Evolutionary conservation across 1,139 yeast genomes (phyloP).

Genomic region (Taiozyma onychis): DNA sequence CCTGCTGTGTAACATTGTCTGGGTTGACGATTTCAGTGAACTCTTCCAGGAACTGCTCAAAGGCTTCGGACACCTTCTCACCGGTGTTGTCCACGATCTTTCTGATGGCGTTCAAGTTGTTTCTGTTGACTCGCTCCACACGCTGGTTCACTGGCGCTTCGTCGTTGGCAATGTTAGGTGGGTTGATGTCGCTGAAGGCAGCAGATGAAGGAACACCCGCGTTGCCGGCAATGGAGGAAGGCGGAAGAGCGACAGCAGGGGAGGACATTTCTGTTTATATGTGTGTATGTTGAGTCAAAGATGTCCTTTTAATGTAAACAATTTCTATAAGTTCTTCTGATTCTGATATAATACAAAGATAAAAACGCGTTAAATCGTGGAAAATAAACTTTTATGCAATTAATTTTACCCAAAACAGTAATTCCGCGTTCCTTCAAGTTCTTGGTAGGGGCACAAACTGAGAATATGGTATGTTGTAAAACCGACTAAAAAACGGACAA

Average conservation of each 20-base stretch:
- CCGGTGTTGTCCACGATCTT: constrained; percentile 90
- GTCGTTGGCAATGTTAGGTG: constrained; percentile 5
- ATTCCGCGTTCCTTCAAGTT: neutral
- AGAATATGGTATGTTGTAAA: no score
- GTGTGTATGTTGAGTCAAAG: neutral
- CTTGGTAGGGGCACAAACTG: no score
- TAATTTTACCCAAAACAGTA: neutral
- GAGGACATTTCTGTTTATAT: constrained; percentile 12
- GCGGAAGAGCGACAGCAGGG: constrained; percentile 18
- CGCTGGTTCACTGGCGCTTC: constrained; percentile 2
- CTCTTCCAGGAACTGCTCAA: constrained; percentile 77
- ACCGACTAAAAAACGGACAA: neutral
- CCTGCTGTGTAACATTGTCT: constrained; percentile 26
- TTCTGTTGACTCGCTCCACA: constrained; percentile 20
- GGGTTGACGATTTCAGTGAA: constrained; percentile 33
- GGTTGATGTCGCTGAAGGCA: constrained; percentile 17
- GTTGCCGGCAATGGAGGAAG: constrained; percentile 16
- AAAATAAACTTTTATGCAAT: neutral
- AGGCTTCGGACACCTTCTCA: constrained; percentile 87
- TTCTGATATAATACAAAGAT: neutral
- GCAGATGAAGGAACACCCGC: constrained; percentile 8
- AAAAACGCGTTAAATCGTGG: neutral
- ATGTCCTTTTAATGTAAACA: no score
- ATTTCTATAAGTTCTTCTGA: neutral
- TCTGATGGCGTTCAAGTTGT: constrained; percentile 62